Conservation (phyloP, 331 rosid genomes). For the Quercus phellos region DNA sequence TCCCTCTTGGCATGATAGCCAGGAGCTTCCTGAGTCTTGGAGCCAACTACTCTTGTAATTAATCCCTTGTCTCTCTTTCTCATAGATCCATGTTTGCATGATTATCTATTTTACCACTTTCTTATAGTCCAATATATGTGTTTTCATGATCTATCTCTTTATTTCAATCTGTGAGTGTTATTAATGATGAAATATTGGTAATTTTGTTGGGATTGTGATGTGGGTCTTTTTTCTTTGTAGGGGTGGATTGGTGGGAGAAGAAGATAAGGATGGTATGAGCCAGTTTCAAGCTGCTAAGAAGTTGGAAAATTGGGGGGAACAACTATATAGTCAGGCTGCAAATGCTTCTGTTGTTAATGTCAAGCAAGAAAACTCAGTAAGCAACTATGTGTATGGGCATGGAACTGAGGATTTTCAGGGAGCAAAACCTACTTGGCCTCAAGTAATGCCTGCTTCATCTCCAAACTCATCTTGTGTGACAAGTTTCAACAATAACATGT, state of each 20-base stretch:
- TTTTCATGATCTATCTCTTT: not conserved
- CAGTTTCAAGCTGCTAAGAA: slow-evolving; percentile 47
- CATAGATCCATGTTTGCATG: slow-evolving; percentile 9
- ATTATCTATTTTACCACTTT: not conserved
- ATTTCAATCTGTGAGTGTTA: not conserved
- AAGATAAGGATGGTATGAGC: slow-evolving; percentile 46
- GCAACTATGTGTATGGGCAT: slow-evolving; percentile 58
- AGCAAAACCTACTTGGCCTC: slow-evolving; percentile 53
- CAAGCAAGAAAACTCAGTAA: slow-evolving; percentile 56
- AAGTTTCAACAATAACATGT: slow-evolving; percentile 67
- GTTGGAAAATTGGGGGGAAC: slow-evolving; percentile 68
- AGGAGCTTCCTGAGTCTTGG: slow-evolving; percentile 86
- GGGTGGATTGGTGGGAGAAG: slow-evolving; percentile 64
- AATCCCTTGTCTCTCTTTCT: not conserved
- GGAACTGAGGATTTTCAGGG: slow-evolving; percentile 44
- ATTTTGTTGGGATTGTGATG: not conserved
- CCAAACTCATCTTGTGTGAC: slow-evolving; percentile 66
- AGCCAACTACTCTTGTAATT: slow-evolving; percentile 81
- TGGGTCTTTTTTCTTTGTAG: slow-evolving; percentile 28
- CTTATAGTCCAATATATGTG: not conserved
- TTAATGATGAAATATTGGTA: not conserved
- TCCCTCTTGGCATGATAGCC: slow-evolving; percentile 66
- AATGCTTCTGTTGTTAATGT: slow-evolving; percentile 46
- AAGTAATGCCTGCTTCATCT: slow-evolving; percentile 40
- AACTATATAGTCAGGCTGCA: slow-evolving; percentile 34